A percentile compares a stretch with the other conserved stretches of the same genome.
These are phyloP conservation scores for Tetraselmis chui DNA, from an alignment of 139 green algal genomes.

Conservation along the genomic window DNA sequence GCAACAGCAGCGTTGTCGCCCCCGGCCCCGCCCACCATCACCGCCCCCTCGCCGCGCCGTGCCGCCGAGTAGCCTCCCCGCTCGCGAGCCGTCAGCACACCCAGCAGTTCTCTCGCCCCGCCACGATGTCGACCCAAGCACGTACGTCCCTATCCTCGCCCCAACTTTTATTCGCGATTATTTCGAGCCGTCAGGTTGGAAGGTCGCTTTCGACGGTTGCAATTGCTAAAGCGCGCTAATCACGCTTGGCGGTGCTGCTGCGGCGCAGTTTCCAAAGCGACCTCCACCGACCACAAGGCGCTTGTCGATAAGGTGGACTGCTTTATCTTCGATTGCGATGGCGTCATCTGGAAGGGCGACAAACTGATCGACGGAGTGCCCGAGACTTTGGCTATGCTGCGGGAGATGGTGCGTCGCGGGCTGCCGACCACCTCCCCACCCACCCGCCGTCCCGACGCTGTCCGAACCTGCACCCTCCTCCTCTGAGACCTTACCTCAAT, in stretches of 20 bases:
- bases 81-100: too few species aligned
- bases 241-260: neutral
- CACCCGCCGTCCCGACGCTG: neutral
- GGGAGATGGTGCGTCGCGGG: slow-evolving; percentile 47
- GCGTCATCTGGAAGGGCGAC: slow-evolving; percentile 96
- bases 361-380: slow-evolving; percentile 93
- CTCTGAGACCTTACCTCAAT: neutral
- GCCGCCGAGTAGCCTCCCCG: too few species aligned
- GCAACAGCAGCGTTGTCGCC: too few species aligned
- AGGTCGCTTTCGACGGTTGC: too few species aligned
- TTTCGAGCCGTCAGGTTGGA: too few species aligned
- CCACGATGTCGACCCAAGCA: too few species aligned
- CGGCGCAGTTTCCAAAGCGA: slow-evolving; percentile 36
- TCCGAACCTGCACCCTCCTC: neutral
- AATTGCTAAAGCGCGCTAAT: too few species aligned
- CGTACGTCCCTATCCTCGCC: too few species aligned
- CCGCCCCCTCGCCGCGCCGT: too few species aligned
- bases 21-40: too few species aligned
- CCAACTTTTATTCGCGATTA: too few species aligned
- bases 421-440: neutral
- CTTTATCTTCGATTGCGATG: slow-evolving; percentile 99
- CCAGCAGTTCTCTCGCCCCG: too few species aligned
- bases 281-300: slow-evolving; percentile 53
- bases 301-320: slow-evolving; percentile 85
- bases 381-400: slow-evolving; percentile 90